Evolutionary conservation across 371 early-diverging fungal genomes (phyloP), one percentile per base, ranked within the genome.

Genomic region (Haplosporangium sp.): DNA sequence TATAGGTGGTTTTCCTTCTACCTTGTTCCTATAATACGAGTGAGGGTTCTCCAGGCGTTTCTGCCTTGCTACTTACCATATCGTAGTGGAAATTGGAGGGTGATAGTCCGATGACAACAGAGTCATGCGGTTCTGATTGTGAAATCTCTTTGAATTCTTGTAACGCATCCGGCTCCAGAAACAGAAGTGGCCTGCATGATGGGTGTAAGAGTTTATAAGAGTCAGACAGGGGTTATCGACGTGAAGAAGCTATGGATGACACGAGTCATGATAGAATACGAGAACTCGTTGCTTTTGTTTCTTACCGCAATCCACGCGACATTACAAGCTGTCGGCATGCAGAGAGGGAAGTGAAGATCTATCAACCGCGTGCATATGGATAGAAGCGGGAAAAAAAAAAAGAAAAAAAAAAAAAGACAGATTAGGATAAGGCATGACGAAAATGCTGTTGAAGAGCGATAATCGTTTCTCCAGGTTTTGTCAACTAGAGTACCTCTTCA

Each of bases 51-150:
- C 36, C 23, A 18, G 18, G 29, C 5, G 51, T 11, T 36, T 29
- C 29, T 29, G 29, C 29, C 29, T 29, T 29, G 29, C 29, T 29
- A 29, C 56, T 61, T 86, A 91, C 90, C 69, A 81, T 82, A 10
- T 84, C 86, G 74, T 95, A 96, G 41, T 91, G 76, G 56, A 96
- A 92, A 65, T 83, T 84, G 5, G 90, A 87, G 7, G 94, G 95
- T 0, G 94, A 91, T 42, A 95, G 82, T 2, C 96, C 96, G 9
- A 95, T 80, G 5, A 96, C 93, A 5, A 96, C 94, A 0, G 88
- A 82, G n/a, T 89, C 87, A 67, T 93, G 84, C 0, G 94, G 93
- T 41, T 86, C 69, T 9, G 68, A 57, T 11, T 74, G 83, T 46
- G 86, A 84, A 14, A 92, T 67, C 8, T 81, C 91, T 45, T 74